Conservation (phyloP, 306 rosid species). For the Cucurbita moschata region DNA sequence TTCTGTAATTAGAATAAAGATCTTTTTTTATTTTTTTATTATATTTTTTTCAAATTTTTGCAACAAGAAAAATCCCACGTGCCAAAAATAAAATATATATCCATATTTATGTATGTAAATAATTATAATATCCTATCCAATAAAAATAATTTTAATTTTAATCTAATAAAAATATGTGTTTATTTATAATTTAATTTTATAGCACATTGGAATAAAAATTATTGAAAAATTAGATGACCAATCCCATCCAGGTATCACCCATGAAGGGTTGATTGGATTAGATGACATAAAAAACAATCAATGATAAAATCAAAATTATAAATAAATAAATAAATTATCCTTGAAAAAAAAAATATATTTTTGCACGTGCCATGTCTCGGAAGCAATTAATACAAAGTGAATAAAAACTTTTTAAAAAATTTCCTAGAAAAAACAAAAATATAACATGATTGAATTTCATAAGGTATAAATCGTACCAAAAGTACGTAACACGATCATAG, state of each 20-base stretch:
- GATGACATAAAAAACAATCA: background rate
- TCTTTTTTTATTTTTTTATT: too few species aligned
- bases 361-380: background rate
- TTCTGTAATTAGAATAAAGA: too few species aligned
- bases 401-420: background rate
- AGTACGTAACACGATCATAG: background rate
- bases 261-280: background rate
- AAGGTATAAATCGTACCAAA: background rate
- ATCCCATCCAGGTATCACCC: background rate
- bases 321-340: too few species aligned
- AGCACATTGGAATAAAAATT: too few species aligned
- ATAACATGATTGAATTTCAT: background rate
- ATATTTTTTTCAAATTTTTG: too few species aligned
- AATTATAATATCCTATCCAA: too few species aligned
- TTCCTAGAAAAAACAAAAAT: background rate
- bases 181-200: too few species aligned
- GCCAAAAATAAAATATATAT: too few species aligned
- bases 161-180: background rate
- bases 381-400: background rate
- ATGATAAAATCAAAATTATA: background rate
- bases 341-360: background rate
- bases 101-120: too few species aligned
- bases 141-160: background rate
- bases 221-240: background rate
- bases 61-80: too few species aligned